Percentiles rank a stretch among this genome's conserved stretches.
Evolutionary conservation across 495 filamentous ascomycete genomes (phyloP).

Genomic region (Penicillium silybi): DNA sequence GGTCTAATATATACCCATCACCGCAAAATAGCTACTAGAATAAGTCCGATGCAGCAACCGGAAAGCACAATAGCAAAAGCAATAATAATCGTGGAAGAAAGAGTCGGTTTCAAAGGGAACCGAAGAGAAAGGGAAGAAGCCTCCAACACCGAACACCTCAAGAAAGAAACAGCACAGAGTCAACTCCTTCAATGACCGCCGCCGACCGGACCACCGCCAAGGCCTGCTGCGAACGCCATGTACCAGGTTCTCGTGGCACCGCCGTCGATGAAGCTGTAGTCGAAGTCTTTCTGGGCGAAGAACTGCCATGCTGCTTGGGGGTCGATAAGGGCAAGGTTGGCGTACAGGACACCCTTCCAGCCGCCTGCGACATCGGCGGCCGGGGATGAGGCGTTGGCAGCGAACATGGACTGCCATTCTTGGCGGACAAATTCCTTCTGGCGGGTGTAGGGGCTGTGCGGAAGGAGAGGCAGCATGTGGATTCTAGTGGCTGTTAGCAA

Average conservation of each 20-base stretch:
- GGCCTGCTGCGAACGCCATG: constrained; percentile 69
- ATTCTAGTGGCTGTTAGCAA: constrained; percentile 49
- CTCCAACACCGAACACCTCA: not conserved
- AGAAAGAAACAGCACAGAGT: not conserved
- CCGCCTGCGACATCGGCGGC: constrained; percentile 62
- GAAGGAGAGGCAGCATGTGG: constrained; percentile 90
- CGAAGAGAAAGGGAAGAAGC: not conserved
- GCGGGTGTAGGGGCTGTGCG: constrained; percentile 65
- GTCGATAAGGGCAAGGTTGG: constrained; percentile 76
- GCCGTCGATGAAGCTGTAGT: constrained; percentile 73
- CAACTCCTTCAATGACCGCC: constrained; percentile 7
- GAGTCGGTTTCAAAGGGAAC: not conserved
- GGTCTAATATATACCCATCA: constrained; percentile 5
- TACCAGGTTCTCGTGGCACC: constrained; percentile 89
- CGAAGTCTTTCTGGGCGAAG: constrained; percentile 64
- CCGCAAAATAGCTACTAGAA: constrained; percentile 7
- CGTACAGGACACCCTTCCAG: constrained; percentile 83
- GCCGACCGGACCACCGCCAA: constrained; percentile 12
- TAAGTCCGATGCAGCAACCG: not conserved
- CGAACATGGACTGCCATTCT: constrained; percentile 84
- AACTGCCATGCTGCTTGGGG: constrained; percentile 67
- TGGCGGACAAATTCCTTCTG: constrained; percentile 65
- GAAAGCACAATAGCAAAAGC: not conserved
- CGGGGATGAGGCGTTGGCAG: constrained; percentile 37
- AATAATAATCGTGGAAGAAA: not conserved